Evolutionary conservation across 2,329 filamentous ascomycete genomes (phyloP).

Genomic region (Aspergillus brunneoviolaceus): DNA sequence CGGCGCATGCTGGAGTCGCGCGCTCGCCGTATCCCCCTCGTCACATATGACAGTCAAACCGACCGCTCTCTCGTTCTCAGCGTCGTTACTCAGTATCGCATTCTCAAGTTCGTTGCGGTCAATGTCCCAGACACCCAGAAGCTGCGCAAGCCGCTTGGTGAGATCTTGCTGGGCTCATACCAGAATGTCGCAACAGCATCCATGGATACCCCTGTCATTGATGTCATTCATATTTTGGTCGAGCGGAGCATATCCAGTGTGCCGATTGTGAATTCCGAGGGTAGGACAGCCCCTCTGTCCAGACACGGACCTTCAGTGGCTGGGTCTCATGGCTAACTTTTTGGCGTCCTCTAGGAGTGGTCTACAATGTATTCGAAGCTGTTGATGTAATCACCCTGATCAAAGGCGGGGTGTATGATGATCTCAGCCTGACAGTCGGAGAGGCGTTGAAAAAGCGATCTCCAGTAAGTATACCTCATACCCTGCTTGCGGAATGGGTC

Average conservation of each 20-base stretch:
- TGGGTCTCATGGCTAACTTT: neutral
- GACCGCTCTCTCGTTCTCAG: constrained; percentile 89
- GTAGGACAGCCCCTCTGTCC: constrained; percentile 29
- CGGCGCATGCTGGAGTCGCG: constrained; percentile 91
- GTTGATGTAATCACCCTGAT: constrained; percentile 97
- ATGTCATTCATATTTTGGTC: constrained; percentile 91
- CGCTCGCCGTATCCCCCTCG: constrained; percentile 86
- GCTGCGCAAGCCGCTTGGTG: constrained; percentile 80
- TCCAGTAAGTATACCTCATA: constrained; percentile 54
- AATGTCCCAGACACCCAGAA: constrained; percentile 87
- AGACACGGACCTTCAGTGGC: neutral
- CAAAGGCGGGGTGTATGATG: constrained; percentile 89
- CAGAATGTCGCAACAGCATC: constrained; percentile 73
- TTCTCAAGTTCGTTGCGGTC: constrained; percentile 97
- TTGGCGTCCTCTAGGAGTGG: constrained; percentile 50
- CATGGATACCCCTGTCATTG: constrained; percentile 89
- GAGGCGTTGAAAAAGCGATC: constrained; percentile 84
- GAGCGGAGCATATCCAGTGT: constrained; percentile 91
- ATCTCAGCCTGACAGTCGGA: constrained; percentile 79
- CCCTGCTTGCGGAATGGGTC: constrained; percentile 58
- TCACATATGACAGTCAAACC: constrained; percentile 93
- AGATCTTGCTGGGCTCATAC: constrained; percentile 85
- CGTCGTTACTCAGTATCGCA: constrained; percentile 96
- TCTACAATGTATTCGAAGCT: constrained; percentile 96
- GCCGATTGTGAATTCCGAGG: constrained; percentile 81